Base-by-base conservation (phyloP, 169 alveolate genomes). In the Sarcocystis neurona region DNA sequence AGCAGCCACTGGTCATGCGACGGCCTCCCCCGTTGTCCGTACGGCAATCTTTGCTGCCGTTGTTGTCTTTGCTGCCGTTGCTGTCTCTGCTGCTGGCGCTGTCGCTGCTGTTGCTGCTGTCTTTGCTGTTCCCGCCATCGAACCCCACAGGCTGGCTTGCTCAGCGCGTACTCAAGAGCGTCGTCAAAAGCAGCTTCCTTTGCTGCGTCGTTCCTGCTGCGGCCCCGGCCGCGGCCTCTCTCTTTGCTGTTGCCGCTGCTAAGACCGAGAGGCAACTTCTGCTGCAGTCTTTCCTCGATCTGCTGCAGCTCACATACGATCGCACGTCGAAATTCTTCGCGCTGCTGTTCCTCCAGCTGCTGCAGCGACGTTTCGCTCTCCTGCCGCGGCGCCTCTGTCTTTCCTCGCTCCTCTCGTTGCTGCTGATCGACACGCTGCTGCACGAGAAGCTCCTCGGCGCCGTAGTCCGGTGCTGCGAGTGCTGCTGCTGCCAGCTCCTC, bases 101-200 rank as follows among this genome's bases (percentile, higher is more conserved):
- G n/a, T n/a, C n/a, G n/a, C n/a, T n/a, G n/a, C n/a, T n/a, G n/a
- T n/a, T n/a, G n/a, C n/a, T n/a, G n/a, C n/a, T n/a, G n/a, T n/a
- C n/a, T n/a, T n/a, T n/a, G n/a, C n/a, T n/a, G n/a, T n/a, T n/a
- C n/a, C n/a, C n/a, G n/a, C n/a, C n/a, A n/a, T n/a, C n/a, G n/a
- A n/a, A n/a, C n/a, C n/a, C n/a, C n/a, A n/a, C n/a, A n/a, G n/a
- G n/a, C n/a, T n/a, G n/a, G n/a, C n/a, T n/a, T n/a, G n/a, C 82
- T 39, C 53, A 72, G 34, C 27, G 82, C 82, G 56, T 39, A 72
- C 5, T 37, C 4, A 39, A 72, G 56, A 32, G 82, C 82, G 56
- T 72, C 82, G 82, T 72, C 58, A 18, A 72, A 72, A 5, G 82
- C 10, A n/a, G 37, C 41, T 72, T 34, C 34, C 82, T 47, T 72